Conservation (phyloP, 495 filamentous ascomycete genomes). For the Pyrenopolyporus hunteri region DNA sequence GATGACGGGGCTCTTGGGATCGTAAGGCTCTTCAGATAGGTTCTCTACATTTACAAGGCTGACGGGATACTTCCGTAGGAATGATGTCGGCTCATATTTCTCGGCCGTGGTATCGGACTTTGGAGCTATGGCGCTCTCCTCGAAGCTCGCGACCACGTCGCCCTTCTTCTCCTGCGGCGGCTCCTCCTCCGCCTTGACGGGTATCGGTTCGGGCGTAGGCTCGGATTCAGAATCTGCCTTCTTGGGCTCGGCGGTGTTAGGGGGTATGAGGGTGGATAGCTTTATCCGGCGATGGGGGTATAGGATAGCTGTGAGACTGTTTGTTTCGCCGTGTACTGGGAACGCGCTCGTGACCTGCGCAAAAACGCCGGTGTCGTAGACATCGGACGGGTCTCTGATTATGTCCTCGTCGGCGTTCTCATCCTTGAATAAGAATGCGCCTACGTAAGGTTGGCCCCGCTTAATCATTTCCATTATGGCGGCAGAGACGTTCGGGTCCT, state of each 20-base stretch:
- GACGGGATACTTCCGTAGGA: slow-evolving; percentile 87
- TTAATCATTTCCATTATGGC: slow-evolving; percentile 97
- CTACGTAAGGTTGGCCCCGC: slow-evolving; percentile 97
- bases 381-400: slow-evolving; percentile 84
- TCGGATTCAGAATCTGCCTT: slow-evolving; percentile 50
- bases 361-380: slow-evolving; percentile 95
- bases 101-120: slow-evolving; percentile 55
- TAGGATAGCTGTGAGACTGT: slow-evolving; percentile 84
- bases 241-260: slow-evolving; percentile 50
- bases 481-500: slow-evolving; percentile 82
- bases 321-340: slow-evolving; percentile 78
- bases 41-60: slow-evolving; percentile 96
- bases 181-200: slow-evolving; percentile 53
- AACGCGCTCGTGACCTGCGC: slow-evolving; percentile 97
- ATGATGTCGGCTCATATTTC: slow-evolving; percentile 86
- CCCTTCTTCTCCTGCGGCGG: slow-evolving; percentile 71
- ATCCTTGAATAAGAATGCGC: slow-evolving; percentile 96
- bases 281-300: slow-evolving; percentile 97
- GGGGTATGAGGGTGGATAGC: slow-evolving; percentile 78
- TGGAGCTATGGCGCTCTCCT: slow-evolving; percentile 69
- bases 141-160: slow-evolving; percentile 96
- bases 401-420: slow-evolving; percentile 90
- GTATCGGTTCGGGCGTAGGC: slow-evolving; percentile 62
- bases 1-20: slow-evolving; percentile 84
- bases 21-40: slow-evolving; percentile 81